Conservation (phyloP, 1,284 basidiomycete genomes). For the Mycosarcoma mackinlayi region DNA sequence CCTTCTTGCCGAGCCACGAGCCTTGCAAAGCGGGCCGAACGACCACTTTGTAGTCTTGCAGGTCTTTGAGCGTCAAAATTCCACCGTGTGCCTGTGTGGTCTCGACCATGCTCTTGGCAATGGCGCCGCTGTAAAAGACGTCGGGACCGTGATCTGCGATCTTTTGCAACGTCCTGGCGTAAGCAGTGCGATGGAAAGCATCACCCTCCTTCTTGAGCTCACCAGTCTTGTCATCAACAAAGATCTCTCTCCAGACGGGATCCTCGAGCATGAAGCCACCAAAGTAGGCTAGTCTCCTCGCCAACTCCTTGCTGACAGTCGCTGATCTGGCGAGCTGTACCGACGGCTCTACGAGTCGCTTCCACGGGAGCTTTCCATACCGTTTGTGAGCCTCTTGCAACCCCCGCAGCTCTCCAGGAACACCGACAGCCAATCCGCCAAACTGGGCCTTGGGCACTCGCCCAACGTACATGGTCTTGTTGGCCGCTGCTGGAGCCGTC, state of each 20-base stretch:
- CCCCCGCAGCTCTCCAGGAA: constrained; percentile 68
- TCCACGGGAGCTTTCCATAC: constrained; percentile 65
- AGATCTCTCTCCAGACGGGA: constrained; percentile 53
- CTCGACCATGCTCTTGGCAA: constrained; percentile 78
- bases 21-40: constrained; percentile 81
- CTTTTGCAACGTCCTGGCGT: constrained; percentile 53
- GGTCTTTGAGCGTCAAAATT: constrained; percentile 78
- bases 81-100: constrained; percentile 79
- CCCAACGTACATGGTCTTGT: constrained; percentile 68
- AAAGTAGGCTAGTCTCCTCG: constrained; percentile 36
- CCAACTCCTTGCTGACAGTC: constrained; percentile 55
- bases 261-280: constrained; percentile 69
- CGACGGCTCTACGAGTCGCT: constrained; percentile 60
- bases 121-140: constrained; percentile 73
- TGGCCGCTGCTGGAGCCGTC: constrained; percentile 68
- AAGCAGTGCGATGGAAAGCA: constrained; percentile 46
- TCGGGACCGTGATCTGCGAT: constrained; percentile 57
- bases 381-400: constrained; percentile 61
- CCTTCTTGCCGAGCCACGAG: constrained; percentile 79
- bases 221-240: constrained; percentile 70
- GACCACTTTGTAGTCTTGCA: constrained; percentile 76
- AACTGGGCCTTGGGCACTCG: constrained; percentile 45
- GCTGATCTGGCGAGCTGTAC: constrained; percentile 60
- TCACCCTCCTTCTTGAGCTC: constrained; percentile 70
- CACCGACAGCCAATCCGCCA: constrained; percentile 64